Evolutionary conservation across 768 basidiomycete genomes (phyloP), one percentile per base, ranked within the genome.

Genomic region (Glaciozyma martinii): DNA sequence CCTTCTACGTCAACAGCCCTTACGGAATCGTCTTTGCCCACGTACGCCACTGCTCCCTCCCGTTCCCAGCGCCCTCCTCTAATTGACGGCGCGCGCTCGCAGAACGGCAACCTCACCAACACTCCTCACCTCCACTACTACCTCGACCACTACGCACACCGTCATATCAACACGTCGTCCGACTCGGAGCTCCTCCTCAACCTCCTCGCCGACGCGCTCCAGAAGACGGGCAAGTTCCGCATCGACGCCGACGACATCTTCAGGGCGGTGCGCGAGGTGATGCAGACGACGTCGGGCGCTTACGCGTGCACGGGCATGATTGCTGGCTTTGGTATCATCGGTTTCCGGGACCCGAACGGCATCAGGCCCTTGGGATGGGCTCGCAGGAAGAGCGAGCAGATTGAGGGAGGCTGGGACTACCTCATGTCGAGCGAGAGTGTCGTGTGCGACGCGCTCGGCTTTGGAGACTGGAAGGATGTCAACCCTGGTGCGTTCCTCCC

Each of bases 181-280:
- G 95, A 99, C 79, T 98, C 94, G 6, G 95, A 99, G 78, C 81
- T 99, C 18, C 83, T 99, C 47, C 84, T 99, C 68, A 99, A 99
- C 78, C 90, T 95, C 71, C 90, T 99, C 76, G 95, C 95, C 60
- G 85, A 98, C 80, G 93, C 94, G 72, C 84, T 99, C 23, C 95
- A 99, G 74, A 86, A 97, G 76, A 98, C 94, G 15, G 95, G 94
- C 61, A 99, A 99, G 77, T 93, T 97, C 78, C 89, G 76, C 66
- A 99, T 98, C 80, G 98, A 98, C 75, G 94, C 97, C 75, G 95
- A 99, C 71, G 95, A 99, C 77, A 95, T 99, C 71, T 98, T 99
- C 78, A 89, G 85, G 21, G 94, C 95, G 40, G 85, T 97, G 60
- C 82, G 87, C 18, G 87, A 88, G 10, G 82, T 97, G 76, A 97